Evolutionary conservation across 2,329 filamentous ascomycete genomes (phyloP), one percentile per base, ranked within the genome.

Genomic region (Endoconidiophora polonica): DNA sequence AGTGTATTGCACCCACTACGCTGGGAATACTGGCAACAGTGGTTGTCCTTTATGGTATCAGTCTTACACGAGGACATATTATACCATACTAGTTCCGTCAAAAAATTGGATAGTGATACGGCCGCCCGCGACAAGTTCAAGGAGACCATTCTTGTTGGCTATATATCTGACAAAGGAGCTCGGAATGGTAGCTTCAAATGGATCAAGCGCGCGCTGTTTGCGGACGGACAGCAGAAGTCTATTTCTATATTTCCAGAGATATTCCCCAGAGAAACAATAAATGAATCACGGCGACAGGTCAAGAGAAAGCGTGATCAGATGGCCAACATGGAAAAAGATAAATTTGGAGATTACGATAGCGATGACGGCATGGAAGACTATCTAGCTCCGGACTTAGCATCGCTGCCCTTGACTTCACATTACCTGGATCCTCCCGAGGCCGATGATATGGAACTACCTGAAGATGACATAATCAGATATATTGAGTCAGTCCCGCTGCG

Each of bases 1-100:
- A 88, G 86, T 47, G 73, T 83, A 1, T 63, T 74, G 29, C 71
- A 90, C 57, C 78, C 78, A 1, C 71, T 74, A 39, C 74, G 90
- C 18, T 96, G 91, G 90, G 73, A 71, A 46, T 74, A 79, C 59
- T 96, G 88, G 87, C 78, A 73, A 57, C 65, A 77, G 5, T 94
- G 86, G 83, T 68, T 96, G 12, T 74, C 80, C 33, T 79, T 83
- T 54, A 82, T 94, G 72, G 63, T 93, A 4, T 82, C 88, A 58
- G 76, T 83, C 5, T 65, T 69, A 6, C 39, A 29, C 10, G 47
- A 52, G n/a, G 38, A 43, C 38, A 33, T 48, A 3, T 16, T 14
- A 5, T 23, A 48, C 23, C 26, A 37, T 12, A 29, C 48, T 3
- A 22, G 37, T 18, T 3, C 42, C 9, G 10, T 18, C 7, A 29